Evolutionary conservation across 305 asterid species (phyloP).

Genomic region (Rubia occidens): DNA sequence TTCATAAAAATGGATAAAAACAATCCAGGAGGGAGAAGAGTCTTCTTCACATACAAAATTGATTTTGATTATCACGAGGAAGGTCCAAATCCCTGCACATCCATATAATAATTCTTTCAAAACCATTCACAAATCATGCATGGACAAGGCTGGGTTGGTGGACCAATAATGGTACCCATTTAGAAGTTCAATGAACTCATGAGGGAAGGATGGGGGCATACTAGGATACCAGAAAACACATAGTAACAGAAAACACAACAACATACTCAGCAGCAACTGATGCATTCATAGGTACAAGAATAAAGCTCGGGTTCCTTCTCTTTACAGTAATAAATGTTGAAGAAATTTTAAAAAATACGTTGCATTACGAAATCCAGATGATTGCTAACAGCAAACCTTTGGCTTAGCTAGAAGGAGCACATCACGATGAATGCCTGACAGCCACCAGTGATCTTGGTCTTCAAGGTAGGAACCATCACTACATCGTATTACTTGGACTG

Average conservation of each 20-base stretch:
- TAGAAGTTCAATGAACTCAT: background rate
- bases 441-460: slow-evolving; percentile 99
- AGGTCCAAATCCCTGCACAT: too few relatives aligned
- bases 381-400: slow-evolving; percentile 41
- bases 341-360: too few relatives aligned
- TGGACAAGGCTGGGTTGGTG: background rate
- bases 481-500: slow-evolving; percentile 97
- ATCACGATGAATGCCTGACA: slow-evolving; percentile 98
- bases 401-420: slow-evolving; percentile 84
- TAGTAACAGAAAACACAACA: background rate
- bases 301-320: background rate
- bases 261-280: background rate
- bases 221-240: slow-evolving; percentile 1
- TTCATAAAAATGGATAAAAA: too few relatives aligned
- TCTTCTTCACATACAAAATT: too few relatives aligned
- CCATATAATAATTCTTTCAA: background rate
- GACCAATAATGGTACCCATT: background rate
- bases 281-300: background rate
- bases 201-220: background rate
- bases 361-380: slow-evolving; percentile 1
- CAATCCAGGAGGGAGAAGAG: background rate
- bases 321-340: background rate
- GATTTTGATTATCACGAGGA: too few relatives aligned
- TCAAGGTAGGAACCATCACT: slow-evolving; percentile 96
- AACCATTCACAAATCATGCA: background rate